Evolutionary conservation across 331 rosid species (phyloP).

Genomic region (Quercus phellos): DNA sequence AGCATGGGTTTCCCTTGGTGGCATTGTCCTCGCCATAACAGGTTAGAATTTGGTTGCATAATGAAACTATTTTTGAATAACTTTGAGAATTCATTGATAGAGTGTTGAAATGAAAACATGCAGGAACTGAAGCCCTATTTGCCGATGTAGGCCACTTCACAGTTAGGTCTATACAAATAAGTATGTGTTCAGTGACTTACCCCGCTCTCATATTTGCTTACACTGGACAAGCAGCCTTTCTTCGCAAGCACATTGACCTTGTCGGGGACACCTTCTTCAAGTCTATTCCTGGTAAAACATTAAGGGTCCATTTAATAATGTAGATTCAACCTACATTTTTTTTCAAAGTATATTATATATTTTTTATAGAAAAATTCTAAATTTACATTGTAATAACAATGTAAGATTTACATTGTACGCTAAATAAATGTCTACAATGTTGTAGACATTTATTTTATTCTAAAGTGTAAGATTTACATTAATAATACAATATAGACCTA

Average conservation of each 20-base stretch:
- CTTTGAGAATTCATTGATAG: not conserved
- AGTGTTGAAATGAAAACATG: not conserved
- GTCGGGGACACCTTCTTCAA: conserved; percentile 50
- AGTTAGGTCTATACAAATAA: conserved; percentile 58
- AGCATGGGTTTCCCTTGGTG: conserved; percentile 88
- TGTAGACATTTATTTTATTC: too few species aligned
- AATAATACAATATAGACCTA: too few species aligned
- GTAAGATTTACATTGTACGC: too few species aligned
- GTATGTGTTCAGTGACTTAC: conserved; percentile 66
- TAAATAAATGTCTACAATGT: too few species aligned
- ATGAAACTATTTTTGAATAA: not conserved
- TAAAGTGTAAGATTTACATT: too few species aligned
- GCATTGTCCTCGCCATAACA: conserved; percentile 53
- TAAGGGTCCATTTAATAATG: too few species aligned
- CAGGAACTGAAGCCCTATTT: conserved; percentile 76
- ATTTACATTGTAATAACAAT: too few species aligned
- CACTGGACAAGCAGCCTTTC: conserved; percentile 66
- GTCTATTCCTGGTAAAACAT: conserved; percentile 50
- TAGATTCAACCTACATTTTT: too few species aligned
- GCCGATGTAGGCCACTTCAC: conserved; percentile 82
- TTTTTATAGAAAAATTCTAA: too few species aligned
- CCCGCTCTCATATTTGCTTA: conserved; percentile 64
- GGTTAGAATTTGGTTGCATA: not conserved
- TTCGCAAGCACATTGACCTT: conserved; percentile 37
- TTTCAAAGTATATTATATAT: too few species aligned